Evolutionary conservation across 768 basidiomycete species (phyloP).

Genomic region (Mycena alexandri): DNA sequence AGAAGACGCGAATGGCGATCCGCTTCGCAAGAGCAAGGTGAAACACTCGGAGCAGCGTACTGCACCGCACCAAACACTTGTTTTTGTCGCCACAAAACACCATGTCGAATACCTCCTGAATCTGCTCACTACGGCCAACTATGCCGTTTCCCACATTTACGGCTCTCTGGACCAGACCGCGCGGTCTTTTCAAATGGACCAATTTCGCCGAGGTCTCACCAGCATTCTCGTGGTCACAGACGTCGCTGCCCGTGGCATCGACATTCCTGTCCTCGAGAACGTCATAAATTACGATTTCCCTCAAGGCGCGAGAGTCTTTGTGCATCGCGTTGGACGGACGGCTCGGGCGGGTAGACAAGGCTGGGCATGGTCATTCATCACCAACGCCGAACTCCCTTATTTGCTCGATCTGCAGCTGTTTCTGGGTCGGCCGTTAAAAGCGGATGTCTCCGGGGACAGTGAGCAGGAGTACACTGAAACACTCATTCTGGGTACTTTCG

Average conservation of each 20-base stretch:
- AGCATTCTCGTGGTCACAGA: conserved; percentile 96
- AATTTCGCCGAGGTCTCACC: conserved; percentile 84
- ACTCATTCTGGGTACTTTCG: conserved; percentile 86
- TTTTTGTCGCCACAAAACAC: conserved; percentile 97
- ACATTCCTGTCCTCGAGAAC: conserved; percentile 96
- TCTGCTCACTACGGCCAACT: conserved; percentile 84
- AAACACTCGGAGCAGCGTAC: conserved; percentile 66
- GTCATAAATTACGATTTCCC: conserved; percentile 99
- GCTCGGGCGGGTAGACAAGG: conserved; percentile 95
- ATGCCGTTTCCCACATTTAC: conserved; percentile 93
- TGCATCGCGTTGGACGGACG: conserved; percentile 97
- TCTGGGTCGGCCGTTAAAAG: conserved; percentile 81
- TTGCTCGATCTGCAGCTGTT: conserved; percentile 95
- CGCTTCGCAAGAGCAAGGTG: conserved; percentile 61
- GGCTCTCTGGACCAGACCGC: conserved; percentile 95
- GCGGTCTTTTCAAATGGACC: conserved; percentile 90
- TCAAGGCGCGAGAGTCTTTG: conserved; percentile 91
- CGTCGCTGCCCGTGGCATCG: conserved; percentile 97
- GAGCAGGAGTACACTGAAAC: conserved; percentile 78
- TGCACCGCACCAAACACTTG: conserved; percentile 90
- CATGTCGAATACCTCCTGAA: conserved; percentile 95
- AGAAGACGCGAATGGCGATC: conserved; percentile 47
- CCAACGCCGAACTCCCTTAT: conserved; percentile 87
- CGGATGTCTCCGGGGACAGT: conserved; percentile 60
- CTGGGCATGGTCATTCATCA: conserved; percentile 97